Base-by-base conservation (phyloP, 164 flowering plant species). In the Tetracentron sinense region DNA sequence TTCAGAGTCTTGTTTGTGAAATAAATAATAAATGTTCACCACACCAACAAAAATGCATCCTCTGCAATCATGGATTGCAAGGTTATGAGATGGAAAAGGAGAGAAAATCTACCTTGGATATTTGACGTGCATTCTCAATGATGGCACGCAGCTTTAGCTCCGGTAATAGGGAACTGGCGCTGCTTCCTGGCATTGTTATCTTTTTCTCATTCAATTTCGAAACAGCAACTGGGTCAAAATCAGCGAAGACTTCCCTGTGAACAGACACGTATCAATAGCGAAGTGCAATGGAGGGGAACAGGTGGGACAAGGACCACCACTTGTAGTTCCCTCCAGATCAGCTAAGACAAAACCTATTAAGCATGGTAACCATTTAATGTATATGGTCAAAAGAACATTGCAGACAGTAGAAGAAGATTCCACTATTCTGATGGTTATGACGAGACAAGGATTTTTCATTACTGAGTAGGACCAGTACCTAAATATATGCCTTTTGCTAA, bases 401-500 rank as follows among this genome's bases (percentile, higher is more conserved):
- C n/a, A n/a, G n/a, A n/a, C n/a, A n/a, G n/a, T n/a, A n/a, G n/a
- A n/a, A n/a, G n/a, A n/a, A n/a, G n/a, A n/a, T n/a, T n/a, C n/a
- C n/a, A n/a, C n/a, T n/a, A n/a, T n/a, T n/a, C n/a, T n/a, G n/a
- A n/a, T n/a, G n/a, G n/a, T n/a, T n/a, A n/a, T n/a, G n/a, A n/a
- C n/a, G n/a, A n/a, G n/a, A n/a, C n/a, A n/a, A n/a, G n/a, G n/a
- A n/a, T n/a, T n/a, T n/a, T n/a, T n/a, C n/a, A n/a, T n/a, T n/a
- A n/a, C n/a, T n/a, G n/a, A n/a, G n/a, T n/a, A n/a, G 11, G 5
- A 17, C 17, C 49, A 51, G 6, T 81, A 85, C 92, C 88, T 80
- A 67, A 87, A 85, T n/a, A 74, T 50, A 38, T 78, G 79, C 55
- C 93, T 73, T 79, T 75, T 83, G 65, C 61, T 75, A 27, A 87